Base-by-base conservation (phyloP, 352 stramenopile genomes). In the Globisporangium okanoganense region DNA sequence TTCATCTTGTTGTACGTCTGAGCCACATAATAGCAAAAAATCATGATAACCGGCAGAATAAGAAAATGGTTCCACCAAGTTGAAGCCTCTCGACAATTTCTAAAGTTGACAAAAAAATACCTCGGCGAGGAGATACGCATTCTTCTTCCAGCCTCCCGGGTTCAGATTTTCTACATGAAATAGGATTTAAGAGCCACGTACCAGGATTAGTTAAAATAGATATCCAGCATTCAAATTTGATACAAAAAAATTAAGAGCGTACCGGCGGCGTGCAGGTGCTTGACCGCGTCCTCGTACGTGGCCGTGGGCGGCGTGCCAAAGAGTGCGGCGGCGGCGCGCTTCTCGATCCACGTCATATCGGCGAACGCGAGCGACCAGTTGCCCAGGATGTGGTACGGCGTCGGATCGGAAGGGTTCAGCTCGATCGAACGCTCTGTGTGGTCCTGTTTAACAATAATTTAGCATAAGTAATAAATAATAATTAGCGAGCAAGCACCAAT, bases 331-430 rank as follows among this genome's bases (percentile, higher is more conserved):
- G 83, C 81, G 5, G 83, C 81, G 1, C 72, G 66, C 57, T 87
- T 86, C 58, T 92, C 83, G 57, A 91, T 78, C 83, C 83, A 92
- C 44, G 74, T 79, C 65, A 92, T 82, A 57, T 90, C 78, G 12
- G 83, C 80, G 53, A 92, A 87, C n/a, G 82, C 80, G 20, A 90
- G 72, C 56, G 80, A 88, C 82, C 82, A 92, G 36, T 88, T 80
- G 6, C 80, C 82, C 36, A 92, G 62, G 29, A 92, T 88, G 54
- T 89, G 84, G 68, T 88, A 73, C 24, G 68, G 79, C 3, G 74
- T 87, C 13, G 80, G 67, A 56, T 90, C 78, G 5, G 60, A 70
- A 20, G 80, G 77, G 58, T 92, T 78, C 36, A 92, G 58, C 45
- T 89, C 80, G n/a, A 92, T 87, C 25, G 82, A 75, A n/a, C 78